Evolutionary conservation across 768 basidiomycete genomes (phyloP).

Genomic region (Auriscalpium microsporum): DNA sequence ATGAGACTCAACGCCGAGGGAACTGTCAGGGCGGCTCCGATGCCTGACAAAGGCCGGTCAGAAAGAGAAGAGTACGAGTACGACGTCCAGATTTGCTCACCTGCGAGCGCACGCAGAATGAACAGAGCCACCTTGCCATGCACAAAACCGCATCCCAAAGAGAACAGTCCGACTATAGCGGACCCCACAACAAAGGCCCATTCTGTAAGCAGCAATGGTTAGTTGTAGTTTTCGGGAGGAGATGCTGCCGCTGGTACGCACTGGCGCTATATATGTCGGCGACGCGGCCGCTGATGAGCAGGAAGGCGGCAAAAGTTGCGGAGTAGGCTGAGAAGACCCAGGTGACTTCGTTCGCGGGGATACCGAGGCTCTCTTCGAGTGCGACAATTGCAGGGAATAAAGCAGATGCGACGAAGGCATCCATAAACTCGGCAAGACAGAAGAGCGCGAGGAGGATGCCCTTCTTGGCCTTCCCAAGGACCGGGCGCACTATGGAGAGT

Average conservation of each 20-base stretch:
- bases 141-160: not conserved
- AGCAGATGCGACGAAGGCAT: conserved; percentile 28
- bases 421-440: conserved; percentile 27
- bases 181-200: not conserved
- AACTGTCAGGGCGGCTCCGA: conserved; percentile 34
- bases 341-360: conserved; percentile 20
- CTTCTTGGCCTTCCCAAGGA: not conserved
- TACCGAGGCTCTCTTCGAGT: conserved; percentile 17
- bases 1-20: conserved; percentile 35
- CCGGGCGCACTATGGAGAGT: not conserved
- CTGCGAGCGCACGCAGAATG: not conserved
- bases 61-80: not conserved
- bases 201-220: not conserved
- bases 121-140: not conserved
- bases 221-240: not conserved
- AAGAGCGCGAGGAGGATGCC: not conserved
- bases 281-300: conserved; percentile 16
- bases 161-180: not conserved
- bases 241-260: not conserved
- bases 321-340: conserved; percentile 30
- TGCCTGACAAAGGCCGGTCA: not conserved
- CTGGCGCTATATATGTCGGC: not conserved
- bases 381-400: conserved; percentile 25
- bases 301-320: conserved; percentile 27
- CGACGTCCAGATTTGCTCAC: not conserved